Percentiles rank a stretch among this genome's conserved stretches.
These are phyloP conservation scores for Nidula microcarpa DNA, from an alignment of 768 basidiomycete genomes.

Conservation along the genomic window DNA sequence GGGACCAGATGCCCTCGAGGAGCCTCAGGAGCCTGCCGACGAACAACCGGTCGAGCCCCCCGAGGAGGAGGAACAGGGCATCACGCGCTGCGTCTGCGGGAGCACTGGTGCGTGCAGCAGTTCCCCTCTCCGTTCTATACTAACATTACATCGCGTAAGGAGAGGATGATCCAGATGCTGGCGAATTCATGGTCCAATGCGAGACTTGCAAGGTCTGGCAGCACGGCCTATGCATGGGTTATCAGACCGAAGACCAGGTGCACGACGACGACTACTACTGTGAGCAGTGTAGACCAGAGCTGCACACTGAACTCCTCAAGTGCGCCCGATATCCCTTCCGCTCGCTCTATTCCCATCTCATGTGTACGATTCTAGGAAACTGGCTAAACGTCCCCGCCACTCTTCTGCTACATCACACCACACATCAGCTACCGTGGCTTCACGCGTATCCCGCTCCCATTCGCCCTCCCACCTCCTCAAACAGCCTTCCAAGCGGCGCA, in stretches of 20 bases:
- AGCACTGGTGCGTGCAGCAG: conserved; percentile 55
- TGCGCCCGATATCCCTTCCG: conserved; percentile 32
- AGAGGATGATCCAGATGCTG: conserved; percentile 79
- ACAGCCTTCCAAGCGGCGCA: conserved; percentile 80
- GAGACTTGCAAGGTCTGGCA: conserved; percentile 98
- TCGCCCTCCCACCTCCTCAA: conserved; percentile 58
- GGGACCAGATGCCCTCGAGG: conserved; percentile 17
- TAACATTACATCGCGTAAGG: conserved; percentile 22
- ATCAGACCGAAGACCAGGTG: conserved; percentile 71
- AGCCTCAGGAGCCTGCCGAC: conserved; percentile 21
- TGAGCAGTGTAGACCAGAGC: conserved; percentile 86
- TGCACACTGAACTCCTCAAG: conserved; percentile 82
- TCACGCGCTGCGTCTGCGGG: conserved; percentile 86
- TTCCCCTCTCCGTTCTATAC: conserved; percentile 11
- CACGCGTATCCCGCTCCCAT: conserved; percentile 72
- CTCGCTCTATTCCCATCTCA: conserved; percentile 3
- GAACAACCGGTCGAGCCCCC: conserved; percentile 39
- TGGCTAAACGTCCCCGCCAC: conserved; percentile 59
- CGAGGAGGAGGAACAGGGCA: conserved; percentile 61
- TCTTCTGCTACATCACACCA: conserved; percentile 63
- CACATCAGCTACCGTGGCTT: conserved; percentile 36
- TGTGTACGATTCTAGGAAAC: conserved; percentile 41
- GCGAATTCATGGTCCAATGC: conserved; percentile 97
- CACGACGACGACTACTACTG: conserved; percentile 87
- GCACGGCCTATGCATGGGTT: conserved; percentile 95